These are phyloP conservation scores for Cyberlindnera euphorbiae DNA, from an alignment of 805 yeast genomes.

Conservation along the genomic window DNA sequence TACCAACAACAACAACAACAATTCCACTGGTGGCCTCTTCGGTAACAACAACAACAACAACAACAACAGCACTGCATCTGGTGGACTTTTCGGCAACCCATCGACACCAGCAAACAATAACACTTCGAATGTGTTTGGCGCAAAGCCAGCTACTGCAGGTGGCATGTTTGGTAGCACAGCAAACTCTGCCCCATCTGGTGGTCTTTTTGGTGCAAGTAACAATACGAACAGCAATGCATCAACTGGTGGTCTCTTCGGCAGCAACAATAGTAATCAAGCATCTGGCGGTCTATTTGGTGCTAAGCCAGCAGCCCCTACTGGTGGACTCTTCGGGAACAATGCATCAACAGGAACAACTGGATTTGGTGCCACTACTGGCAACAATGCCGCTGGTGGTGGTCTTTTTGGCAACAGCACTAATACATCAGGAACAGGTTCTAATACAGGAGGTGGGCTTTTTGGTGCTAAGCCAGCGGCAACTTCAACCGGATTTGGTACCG, in stretches of 20 bases:
- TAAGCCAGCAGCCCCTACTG: constrained; percentile 14
- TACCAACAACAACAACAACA: constrained; percentile 3
- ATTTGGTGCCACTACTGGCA: constrained; percentile 29
- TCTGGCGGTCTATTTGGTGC: constrained; percentile 27
- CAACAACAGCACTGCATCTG: constrained; percentile 18
- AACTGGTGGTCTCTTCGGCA: constrained; percentile 38
- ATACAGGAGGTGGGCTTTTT: constrained; percentile 35
- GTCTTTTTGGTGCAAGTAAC: constrained; percentile 16
- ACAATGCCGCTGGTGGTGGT: constrained; percentile 31
- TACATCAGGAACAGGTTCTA: constrained; percentile 11
- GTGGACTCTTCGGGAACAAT: constrained; percentile 30
- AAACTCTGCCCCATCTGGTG: constrained; percentile 16
- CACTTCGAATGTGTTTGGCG: constrained; percentile 28
- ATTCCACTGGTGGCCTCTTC: constrained; percentile 10
- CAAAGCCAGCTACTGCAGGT: constrained; percentile 26
- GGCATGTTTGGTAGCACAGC: constrained; percentile 38
- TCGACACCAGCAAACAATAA: constrained; percentile 22
- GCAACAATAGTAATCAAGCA: constrained; percentile 14
- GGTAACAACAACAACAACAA: constrained; percentile 6
- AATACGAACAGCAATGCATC: constrained; percentile 6
- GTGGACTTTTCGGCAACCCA: constrained; percentile 37
- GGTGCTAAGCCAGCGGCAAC: constrained; percentile 34
- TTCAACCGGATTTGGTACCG: constrained; percentile 19
- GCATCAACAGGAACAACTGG: constrained; percentile 24
- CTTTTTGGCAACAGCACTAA: constrained; percentile 37